Base-by-base conservation (phyloP, 108 stramenopile species). In the Skeletonema tropicum region DNA sequence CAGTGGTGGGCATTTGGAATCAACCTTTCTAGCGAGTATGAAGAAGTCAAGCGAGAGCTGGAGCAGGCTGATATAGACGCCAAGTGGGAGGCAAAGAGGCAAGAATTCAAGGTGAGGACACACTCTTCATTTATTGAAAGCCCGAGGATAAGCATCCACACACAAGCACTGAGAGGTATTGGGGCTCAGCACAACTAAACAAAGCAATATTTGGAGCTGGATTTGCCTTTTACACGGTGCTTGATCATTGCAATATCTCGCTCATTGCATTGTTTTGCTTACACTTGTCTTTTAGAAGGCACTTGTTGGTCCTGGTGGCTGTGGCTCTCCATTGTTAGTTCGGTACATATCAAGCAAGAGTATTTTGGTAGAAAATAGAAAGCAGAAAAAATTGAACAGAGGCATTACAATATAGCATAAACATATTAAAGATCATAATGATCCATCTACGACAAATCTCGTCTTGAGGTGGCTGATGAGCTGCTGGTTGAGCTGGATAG, bases 1-100 rank as follows among this genome's bases (percentile, higher is more conserved):
- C 60, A 89, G 42, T 92, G 90, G 90, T 90, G 60, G 60, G 71
- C 82, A 10, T 85, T 88, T 46, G 85, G 90, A 26, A 63, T 92
- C 30, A 71, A 94, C 64, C 83, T 86, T 59, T 70, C 77, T 9
- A 63, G 68, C 9, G 93, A 94, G 57, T 94, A 94, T 70, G 79
- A 78, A 31, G 83, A 66, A 9, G 86, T 94, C 61, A 65, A 76
- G 49, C 64, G 48, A 67, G 85, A 86, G 60, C 74, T 76, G 23
- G 79, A 87, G 32, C 86, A 88, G 33, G 77, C 72, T 9, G 75
- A 84, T 59, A 26, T 71, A 45, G 88, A 94, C 75, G 81, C 79
- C 11, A 68, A 82, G 30, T 92, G 83, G 87, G 75, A 85, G 57
- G 57, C 76, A 8, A 79, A 82, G 69, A 69, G 65, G 57, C 52